A percentile compares a stretch with the other conserved stretches of the same genome.
Conservation (phyloP, 805 yeast species). For the Kuraishia capsulata region DNA sequence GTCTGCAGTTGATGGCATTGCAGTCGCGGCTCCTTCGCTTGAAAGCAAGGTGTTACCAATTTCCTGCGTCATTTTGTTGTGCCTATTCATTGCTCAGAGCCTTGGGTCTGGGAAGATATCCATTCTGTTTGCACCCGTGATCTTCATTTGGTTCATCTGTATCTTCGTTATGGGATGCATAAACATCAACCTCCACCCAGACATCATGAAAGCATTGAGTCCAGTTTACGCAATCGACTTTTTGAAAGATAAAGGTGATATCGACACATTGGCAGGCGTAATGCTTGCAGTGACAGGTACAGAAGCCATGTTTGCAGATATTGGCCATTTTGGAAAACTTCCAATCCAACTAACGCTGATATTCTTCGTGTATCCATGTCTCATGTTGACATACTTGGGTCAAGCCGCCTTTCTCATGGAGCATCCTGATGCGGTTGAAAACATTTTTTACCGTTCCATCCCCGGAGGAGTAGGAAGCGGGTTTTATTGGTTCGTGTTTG, state of each 20-base stretch:
- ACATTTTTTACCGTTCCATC: conserved; percentile 38
- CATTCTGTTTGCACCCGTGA: conserved; percentile 42
- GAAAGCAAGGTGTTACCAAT: conserved; percentile 32
- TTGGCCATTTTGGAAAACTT: conserved; percentile 43
- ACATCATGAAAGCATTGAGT: conserved; percentile 35
- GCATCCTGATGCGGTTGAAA: conserved; percentile 28
- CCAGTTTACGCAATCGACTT: conserved; percentile 44
- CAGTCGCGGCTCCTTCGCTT: conserved; percentile 39
- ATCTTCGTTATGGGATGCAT: conserved; percentile 35
- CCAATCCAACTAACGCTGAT: conserved; percentile 40
- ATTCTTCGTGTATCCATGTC: conserved; percentile 39
- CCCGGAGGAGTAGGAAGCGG: conserved; percentile 39
- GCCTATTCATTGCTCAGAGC: conserved; percentile 36
- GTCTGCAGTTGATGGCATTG: conserved; percentile 48
- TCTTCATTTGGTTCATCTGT: conserved; percentile 40
- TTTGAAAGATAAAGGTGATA: conserved; percentile 24
- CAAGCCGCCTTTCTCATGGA: conserved; percentile 41
- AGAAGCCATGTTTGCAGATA: conserved; percentile 59
- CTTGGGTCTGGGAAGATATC: conserved; percentile 43
- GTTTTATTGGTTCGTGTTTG: conserved; percentile 42
- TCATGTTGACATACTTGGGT: conserved; percentile 46
- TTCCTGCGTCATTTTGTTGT: conserved; percentile 36
- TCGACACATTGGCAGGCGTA: conserved; percentile 38
- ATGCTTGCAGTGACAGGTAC: conserved; percentile 51
- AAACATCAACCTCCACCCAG: conserved; percentile 33